Percentiles rank a stretch among this genome's conserved stretches.
Conservation (phyloP, 2,329 filamentous ascomycete species). For the Ophiostoma fasciatum region DNA sequence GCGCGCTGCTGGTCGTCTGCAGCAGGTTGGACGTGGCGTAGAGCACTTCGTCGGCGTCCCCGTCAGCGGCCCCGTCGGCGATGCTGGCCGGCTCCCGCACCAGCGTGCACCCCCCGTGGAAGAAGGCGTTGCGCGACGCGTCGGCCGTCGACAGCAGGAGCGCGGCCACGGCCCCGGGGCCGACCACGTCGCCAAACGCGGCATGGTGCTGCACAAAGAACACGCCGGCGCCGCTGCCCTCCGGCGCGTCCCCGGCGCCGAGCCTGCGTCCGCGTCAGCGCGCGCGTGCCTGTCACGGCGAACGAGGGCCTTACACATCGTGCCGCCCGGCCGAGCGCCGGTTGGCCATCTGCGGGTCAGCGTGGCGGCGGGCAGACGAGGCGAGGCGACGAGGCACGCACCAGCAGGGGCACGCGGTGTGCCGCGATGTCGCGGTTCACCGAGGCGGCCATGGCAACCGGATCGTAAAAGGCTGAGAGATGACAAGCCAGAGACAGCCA, state of each 20-base stretch:
- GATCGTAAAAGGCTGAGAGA: background rate
- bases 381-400: constrained; percentile 22
- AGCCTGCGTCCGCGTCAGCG: too few relatives aligned
- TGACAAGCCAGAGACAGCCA: background rate
- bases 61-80: background rate
- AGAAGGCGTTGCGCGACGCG: constrained; percentile 28
- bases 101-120: constrained; percentile 29
- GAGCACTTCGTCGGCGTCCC: constrained; percentile 21
- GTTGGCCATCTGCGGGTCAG: constrained; percentile 5
- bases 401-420: constrained; percentile 66
- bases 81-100: constrained; percentile 13
- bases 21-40: constrained; percentile 31
- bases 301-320: background rate
- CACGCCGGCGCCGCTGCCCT: too few relatives aligned
- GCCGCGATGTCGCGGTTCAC: constrained; percentile 35
- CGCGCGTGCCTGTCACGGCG: too few relatives aligned
- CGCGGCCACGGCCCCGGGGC: constrained; percentile 20
- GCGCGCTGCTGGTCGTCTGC: constrained; percentile 20
- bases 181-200: constrained; percentile 21
- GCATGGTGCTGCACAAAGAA: constrained; percentile 23
- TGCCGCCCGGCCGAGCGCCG: constrained; percentile 3
- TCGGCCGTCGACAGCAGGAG: constrained; percentile 26
- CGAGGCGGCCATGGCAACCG: background rate
- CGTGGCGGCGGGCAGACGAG: too few relatives aligned
- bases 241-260: too few relatives aligned